Evolutionary conservation across 306 rosid species (phyloP).

Genomic region (Psophocarpus tetragonolobus): DNA sequence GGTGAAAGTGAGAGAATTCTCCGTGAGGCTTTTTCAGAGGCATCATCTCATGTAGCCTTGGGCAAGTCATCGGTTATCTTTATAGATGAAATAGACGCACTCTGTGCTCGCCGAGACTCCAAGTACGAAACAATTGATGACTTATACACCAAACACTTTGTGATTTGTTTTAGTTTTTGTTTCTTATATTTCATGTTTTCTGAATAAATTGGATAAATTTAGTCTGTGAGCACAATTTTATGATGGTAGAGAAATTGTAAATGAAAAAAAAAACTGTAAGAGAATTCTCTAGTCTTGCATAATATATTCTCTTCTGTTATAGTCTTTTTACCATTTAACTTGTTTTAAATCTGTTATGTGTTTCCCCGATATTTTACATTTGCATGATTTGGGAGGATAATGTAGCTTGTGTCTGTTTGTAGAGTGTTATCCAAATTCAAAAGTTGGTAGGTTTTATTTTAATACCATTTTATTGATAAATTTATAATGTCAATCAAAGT

Average conservation of each 20-base stretch:
- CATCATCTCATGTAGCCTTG: conserved; percentile 54
- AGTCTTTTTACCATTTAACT: background rate
- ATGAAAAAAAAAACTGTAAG: background rate
- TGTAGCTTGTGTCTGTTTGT: background rate
- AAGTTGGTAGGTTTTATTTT: background rate
- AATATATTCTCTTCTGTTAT: conserved; percentile 5
- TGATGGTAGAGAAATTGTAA: background rate
- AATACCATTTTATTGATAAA: conserved; percentile 5
- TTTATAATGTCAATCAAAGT: background rate
- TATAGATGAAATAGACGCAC: conserved; percentile 87
- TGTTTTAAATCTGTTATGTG: background rate
- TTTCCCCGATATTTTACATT: background rate
- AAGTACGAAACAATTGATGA: conserved; percentile 48
- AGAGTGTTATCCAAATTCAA: background rate
- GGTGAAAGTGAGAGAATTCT: conserved; percentile 85
- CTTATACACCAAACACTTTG: conserved; percentile 10
- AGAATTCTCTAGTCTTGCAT: background rate
- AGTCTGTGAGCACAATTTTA: conserved; percentile 13
- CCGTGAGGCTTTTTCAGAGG: conserved; percentile 80
- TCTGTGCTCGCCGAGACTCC: conserved; percentile 85
- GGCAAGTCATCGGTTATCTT: conserved; percentile 79
- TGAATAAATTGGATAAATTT: background rate
- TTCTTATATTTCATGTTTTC: background rate
- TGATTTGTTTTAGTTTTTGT: conserved; percentile 17
- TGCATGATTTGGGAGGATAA: background rate